phyloP scores from a whole-genome alignment of 2,329 filamentous ascomycete genomes.

The Nakataea oryzae region DNA sequence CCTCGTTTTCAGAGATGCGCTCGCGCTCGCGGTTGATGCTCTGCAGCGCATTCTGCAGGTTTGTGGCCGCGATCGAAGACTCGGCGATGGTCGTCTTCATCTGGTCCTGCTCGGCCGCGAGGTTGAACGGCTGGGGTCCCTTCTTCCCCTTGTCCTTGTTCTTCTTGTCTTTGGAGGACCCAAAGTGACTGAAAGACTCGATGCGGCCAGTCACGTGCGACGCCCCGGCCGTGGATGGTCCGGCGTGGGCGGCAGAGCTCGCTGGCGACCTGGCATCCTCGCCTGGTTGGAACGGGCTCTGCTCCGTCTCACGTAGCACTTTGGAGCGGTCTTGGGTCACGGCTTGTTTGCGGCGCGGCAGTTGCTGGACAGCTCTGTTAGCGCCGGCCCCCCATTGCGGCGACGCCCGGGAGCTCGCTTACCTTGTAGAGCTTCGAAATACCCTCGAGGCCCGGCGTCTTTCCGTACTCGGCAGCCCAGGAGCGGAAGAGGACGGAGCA shows the following conservation, averaged over 20 bases:
- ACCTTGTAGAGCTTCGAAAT: constrained; percentile 70
- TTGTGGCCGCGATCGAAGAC: constrained; percentile 81
- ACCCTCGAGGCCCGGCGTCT: constrained; percentile 66
- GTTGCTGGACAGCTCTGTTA: constrained; percentile 30
- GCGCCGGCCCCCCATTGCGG: background rate
- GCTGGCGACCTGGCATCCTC: constrained; percentile 22
- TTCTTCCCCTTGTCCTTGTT: constrained; percentile 44
- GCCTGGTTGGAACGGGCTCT: constrained; percentile 54
- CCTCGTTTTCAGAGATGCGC: constrained; percentile 74
- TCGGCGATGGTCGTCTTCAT: constrained; percentile 87
- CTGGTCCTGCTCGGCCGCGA: constrained; percentile 77
- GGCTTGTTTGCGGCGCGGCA: constrained; percentile 57
- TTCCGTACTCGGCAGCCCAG: constrained; percentile 78
- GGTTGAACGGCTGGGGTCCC: constrained; percentile 50
- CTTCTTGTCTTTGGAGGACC: constrained; percentile 36
- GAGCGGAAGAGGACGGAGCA: constrained; percentile 77
- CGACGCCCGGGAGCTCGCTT: constrained; percentile 5
- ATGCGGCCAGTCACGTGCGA: constrained; percentile 16
- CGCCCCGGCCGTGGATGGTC: constrained; percentile 8
- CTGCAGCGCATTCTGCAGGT: constrained; percentile 77
- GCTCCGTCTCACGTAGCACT: constrained; percentile 70
- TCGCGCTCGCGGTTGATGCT: constrained; percentile 83
- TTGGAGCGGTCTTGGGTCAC: constrained; percentile 70
- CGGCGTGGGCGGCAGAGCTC: constrained; percentile 6
- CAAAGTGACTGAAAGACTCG: constrained; percentile 30